Percentiles rank a stretch among this genome's conserved stretches.
Conservation (phyloP, 768 basidiomycete species). For the Mycena venus region DNA sequence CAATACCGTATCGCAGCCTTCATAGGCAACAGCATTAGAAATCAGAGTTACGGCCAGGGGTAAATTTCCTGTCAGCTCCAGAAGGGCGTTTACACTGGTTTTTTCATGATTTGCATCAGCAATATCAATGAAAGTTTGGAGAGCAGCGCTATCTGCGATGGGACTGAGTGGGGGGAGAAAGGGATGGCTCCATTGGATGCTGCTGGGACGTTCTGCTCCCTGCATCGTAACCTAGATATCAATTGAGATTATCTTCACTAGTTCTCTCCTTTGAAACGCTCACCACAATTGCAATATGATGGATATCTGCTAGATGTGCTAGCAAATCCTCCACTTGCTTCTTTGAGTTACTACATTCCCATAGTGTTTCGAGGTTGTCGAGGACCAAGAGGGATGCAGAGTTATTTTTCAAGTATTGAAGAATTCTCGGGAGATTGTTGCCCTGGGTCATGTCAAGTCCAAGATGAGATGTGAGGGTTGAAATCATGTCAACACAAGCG, state of each 20-base stretch:
- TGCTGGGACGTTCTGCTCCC: conserved; percentile 13
- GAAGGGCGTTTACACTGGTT: background rate
- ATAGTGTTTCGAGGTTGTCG: conserved; percentile 23
- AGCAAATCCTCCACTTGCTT: conserved; percentile 7
- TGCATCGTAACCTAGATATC: conserved; percentile 17
- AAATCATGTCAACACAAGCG: background rate
- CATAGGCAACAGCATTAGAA: conserved; percentile 2
- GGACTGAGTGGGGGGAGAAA: conserved; percentile 13
- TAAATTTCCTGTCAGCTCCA: conserved; percentile 4
- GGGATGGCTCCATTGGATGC: conserved; percentile 16
- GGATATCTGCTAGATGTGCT: background rate
- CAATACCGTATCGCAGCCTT: background rate
- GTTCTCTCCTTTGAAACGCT: background rate
- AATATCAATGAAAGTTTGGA: conserved; percentile 12
- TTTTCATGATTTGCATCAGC: background rate
- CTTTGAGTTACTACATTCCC: background rate
- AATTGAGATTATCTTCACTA: background rate
- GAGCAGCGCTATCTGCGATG: conserved; percentile 4
- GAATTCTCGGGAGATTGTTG: background rate
- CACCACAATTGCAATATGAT: background rate
- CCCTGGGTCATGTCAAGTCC: background rate
- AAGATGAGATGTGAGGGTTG: background rate
- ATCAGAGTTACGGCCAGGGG: conserved; percentile 10
- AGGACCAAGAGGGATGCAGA: background rate
- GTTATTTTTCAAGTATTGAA: background rate